These are phyloP conservation scores for Teratosphaeria nubilosa DNA, from an alignment of 2,329 filamentous ascomycete genomes.

Conservation along the genomic window DNA sequence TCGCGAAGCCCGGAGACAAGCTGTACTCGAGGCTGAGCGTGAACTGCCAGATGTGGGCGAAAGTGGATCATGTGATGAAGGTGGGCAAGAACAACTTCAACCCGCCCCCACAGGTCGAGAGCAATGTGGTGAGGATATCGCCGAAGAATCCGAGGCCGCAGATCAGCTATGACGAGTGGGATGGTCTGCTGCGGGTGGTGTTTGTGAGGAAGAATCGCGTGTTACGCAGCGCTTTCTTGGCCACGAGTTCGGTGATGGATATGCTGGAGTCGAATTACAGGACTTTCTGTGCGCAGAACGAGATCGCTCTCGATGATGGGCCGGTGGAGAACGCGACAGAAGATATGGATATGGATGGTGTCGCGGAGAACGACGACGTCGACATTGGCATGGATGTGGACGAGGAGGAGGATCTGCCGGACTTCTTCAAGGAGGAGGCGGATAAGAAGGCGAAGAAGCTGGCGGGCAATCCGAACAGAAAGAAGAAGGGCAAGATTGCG, in stretches of 20 bases:
- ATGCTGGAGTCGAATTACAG: constrained; percentile 84
- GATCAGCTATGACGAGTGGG: constrained; percentile 91
- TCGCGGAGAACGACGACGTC: constrained; percentile 29
- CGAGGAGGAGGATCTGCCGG: constrained; percentile 62
- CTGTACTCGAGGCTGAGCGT: constrained; percentile 86
- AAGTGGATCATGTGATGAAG: constrained; percentile 69
- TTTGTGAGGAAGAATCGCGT: constrained; percentile 90
- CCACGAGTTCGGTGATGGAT: constrained; percentile 67
- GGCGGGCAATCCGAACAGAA: constrained; percentile 44
- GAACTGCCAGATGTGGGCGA: constrained; percentile 87
- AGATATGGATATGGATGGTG: constrained; percentile 33
- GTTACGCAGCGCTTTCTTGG: constrained; percentile 68
- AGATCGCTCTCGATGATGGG: constrained; percentile 65
- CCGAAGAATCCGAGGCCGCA: constrained; percentile 77
- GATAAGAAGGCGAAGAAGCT: constrained; percentile 47
- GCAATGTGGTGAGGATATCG: constrained; percentile 78
- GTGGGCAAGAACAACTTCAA: constrained; percentile 95
- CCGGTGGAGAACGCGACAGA: constrained; percentile 31
- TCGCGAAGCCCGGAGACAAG: constrained; percentile 77
- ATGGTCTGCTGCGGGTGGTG: constrained; percentile 71
- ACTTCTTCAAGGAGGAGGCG: constrained; percentile 66
- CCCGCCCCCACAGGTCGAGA: constrained; percentile 86
- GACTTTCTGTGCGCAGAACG: constrained; percentile 80
- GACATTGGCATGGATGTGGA: constrained; percentile 45
- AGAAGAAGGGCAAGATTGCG: constrained; percentile 69